Evolutionary conservation across 2,329 filamentous ascomycete genomes (phyloP).

Genomic region (Aspergillus sp.): DNA sequence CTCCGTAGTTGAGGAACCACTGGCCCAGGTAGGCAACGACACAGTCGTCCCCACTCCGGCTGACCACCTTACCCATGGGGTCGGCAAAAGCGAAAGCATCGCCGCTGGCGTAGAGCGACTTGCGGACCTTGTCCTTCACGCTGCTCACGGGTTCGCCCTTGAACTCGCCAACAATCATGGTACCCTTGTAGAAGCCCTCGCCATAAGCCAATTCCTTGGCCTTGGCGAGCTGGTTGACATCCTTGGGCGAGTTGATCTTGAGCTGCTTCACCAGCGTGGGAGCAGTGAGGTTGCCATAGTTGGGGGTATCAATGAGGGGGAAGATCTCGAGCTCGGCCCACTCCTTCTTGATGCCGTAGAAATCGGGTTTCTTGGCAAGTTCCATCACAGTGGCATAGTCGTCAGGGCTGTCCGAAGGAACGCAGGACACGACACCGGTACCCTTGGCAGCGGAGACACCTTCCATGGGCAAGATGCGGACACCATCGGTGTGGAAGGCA

Average conservation of each 20-base stretch:
- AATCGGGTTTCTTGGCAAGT: slow-evolving; percentile 88
- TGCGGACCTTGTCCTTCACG: slow-evolving; percentile 76
- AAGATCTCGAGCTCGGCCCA: slow-evolving; percentile 88
- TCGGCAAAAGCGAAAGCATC: slow-evolving; percentile 89
- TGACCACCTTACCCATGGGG: slow-evolving; percentile 81
- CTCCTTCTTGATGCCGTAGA: slow-evolving; percentile 91
- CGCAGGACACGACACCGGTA: slow-evolving; percentile 90
- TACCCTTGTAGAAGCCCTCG: slow-evolving; percentile 93
- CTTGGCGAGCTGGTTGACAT: slow-evolving; percentile 79
- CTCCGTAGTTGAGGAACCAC: slow-evolving; percentile 97
- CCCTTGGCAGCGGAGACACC: slow-evolving; percentile 86
- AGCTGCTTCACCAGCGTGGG: slow-evolving; percentile 78
- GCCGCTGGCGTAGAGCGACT: slow-evolving; percentile 65
- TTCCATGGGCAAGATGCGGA: slow-evolving; percentile 92
- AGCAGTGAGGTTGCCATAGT: slow-evolving; percentile 77
- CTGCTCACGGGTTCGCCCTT: slow-evolving; percentile 77
- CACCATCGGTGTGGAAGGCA: slow-evolving; percentile 71
- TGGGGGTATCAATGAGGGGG: slow-evolving; percentile 82
- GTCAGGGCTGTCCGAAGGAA: slow-evolving; percentile 91
- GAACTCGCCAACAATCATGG: slow-evolving; percentile 79
- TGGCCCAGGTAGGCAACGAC: slow-evolving; percentile 90
- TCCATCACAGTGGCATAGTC: slow-evolving; percentile 86
- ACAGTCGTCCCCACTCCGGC: slow-evolving; percentile 83
- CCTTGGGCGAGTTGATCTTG: slow-evolving; percentile 96
- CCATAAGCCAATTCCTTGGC: slow-evolving; percentile 97